Percentiles rank a stretch among this genome's conserved stretches.
phyloP scores from a whole-genome alignment of 441 rosid species.

The Pelargonium australe region DNA sequence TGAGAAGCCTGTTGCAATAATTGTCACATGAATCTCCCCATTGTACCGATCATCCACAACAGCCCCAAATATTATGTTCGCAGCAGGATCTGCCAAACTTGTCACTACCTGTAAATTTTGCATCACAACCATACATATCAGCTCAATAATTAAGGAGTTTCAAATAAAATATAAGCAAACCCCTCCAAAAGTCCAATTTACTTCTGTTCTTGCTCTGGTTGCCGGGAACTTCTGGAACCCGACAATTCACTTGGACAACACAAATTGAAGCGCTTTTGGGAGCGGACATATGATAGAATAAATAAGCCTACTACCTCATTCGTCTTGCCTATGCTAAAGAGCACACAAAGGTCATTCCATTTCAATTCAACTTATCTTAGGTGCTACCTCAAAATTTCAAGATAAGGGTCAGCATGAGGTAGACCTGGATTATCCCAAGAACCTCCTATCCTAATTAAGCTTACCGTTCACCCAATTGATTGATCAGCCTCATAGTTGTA shows the following conservation, averaged over 20 bases:
- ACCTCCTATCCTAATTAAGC: too few relatives aligned
- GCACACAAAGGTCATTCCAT: too few relatives aligned
- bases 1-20: constrained; percentile 93
- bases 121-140: neutral
- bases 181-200: neutral
- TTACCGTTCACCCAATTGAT: too few relatives aligned
- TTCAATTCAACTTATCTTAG: too few relatives aligned
- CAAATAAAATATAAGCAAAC: neutral
- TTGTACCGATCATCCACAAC: constrained; percentile 92
- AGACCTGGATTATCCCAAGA: too few relatives aligned
- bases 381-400: too few relatives aligned
- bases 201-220: neutral
- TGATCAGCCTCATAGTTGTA: too few relatives aligned
- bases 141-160: neutral
- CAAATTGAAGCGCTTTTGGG: too few relatives aligned
- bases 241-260: too few relatives aligned
- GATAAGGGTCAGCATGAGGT: too few relatives aligned
- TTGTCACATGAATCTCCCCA: constrained; percentile 95
- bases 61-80: constrained; percentile 96
- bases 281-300: neutral
- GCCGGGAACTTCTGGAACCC: neutral
- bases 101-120: constrained; percentile 67
- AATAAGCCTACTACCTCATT: neutral
- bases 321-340: neutral
- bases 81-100: constrained; percentile 94